Percentiles rank a stretch among this genome's conserved stretches.
phyloP scores from a whole-genome alignment of 2,329 filamentous ascomycete genomes.

The Zymoseptoria brevis region DNA sequence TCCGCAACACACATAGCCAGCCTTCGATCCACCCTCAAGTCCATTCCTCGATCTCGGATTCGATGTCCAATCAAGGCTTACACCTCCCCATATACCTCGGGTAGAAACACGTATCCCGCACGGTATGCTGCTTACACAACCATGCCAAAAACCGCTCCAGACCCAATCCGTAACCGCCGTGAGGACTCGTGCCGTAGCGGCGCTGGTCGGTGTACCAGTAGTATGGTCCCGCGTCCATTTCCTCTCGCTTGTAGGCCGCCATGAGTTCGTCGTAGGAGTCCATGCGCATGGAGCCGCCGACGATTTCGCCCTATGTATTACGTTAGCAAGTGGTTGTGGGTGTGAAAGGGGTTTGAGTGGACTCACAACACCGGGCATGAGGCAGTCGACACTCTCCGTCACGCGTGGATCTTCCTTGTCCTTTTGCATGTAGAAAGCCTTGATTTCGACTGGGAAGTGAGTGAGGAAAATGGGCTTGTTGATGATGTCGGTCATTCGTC shows the following conservation, averaged over 20 bases:
- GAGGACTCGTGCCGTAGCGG: slow-evolving; percentile 83
- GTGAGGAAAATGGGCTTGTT: slow-evolving; percentile 93
- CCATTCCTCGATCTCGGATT: background rate
- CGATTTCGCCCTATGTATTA: background rate
- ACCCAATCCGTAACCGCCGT: slow-evolving; percentile 88
- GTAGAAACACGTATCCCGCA: slow-evolving; percentile 64
- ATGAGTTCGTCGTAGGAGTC: slow-evolving; percentile 83
- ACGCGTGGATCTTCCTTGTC: slow-evolving; percentile 70
- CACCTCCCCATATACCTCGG: slow-evolving; percentile 74
- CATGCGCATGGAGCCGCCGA: slow-evolving; percentile 90
- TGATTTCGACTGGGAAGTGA: slow-evolving; percentile 95
- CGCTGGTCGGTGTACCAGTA: slow-evolving; percentile 87
- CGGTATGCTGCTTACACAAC: slow-evolving; percentile 59
- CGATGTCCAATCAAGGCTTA: slow-evolving; percentile 51
- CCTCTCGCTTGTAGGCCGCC: slow-evolving; percentile 77
- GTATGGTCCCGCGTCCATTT: slow-evolving; percentile 75
- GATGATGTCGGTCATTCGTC: slow-evolving; percentile 93
- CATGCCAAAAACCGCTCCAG: slow-evolving; percentile 71
- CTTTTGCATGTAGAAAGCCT: slow-evolving; percentile 98
- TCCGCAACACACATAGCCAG: background rate
- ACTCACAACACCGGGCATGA: slow-evolving; percentile 71
- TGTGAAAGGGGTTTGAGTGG: background rate
- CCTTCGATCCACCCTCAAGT: background rate
- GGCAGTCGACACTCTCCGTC: slow-evolving; percentile 81
- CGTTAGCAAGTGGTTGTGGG: background rate